Conservation (phyloP, 2,329 filamentous ascomycete genomes). For the Colletotrichum lindemuthianum region DNA sequence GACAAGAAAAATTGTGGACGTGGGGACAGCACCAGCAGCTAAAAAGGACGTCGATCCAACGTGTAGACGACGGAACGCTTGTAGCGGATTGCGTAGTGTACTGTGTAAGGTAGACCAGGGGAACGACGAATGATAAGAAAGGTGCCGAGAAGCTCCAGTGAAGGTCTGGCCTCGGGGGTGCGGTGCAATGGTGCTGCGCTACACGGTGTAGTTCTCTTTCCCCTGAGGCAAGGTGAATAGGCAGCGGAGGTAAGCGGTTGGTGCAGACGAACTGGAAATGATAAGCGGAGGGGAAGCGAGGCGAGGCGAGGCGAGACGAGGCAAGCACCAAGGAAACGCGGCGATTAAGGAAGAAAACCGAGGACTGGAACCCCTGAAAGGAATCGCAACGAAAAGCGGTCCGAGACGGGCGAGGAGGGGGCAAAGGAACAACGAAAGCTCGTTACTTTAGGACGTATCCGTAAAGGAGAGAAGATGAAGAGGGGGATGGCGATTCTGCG, state of each 20-base stretch:
- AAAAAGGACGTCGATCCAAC: slow-evolving; percentile 36
- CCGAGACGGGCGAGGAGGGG: slow-evolving; percentile 7
- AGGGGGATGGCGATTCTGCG: slow-evolving; percentile 29
- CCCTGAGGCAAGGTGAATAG: not conserved
- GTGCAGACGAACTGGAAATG: slow-evolving; percentile 30
- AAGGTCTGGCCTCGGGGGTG: slow-evolving; percentile 14
- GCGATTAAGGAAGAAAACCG: slow-evolving; percentile 32
- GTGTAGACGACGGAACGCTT: slow-evolving; percentile 33
- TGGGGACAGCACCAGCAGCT: slow-evolving; percentile 33
- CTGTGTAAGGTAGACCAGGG: slow-evolving; percentile 25
- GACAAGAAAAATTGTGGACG: slow-evolving; percentile 36
- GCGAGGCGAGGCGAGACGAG: not conserved
- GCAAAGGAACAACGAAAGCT: slow-evolving; percentile 1
- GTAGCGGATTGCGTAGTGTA: slow-evolving; percentile 18
- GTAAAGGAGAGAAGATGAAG: slow-evolving; percentile 18
- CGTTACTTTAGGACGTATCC: slow-evolving; percentile 1
- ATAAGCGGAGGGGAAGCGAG: slow-evolving; percentile 25
- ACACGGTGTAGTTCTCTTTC: slow-evolving; percentile 8
- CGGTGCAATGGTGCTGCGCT: slow-evolving; percentile 16
- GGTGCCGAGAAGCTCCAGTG: slow-evolving; percentile 35
- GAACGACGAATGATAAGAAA: slow-evolving; percentile 36
- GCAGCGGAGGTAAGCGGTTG: slow-evolving; percentile 8
- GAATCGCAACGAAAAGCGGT: slow-evolving; percentile 36
- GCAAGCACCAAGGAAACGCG: slow-evolving; percentile 37
- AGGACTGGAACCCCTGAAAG: slow-evolving; percentile 36